A percentile compares a stretch with the other conserved stretches of the same genome.
phyloP scores from a whole-genome alignment of 2,329 filamentous ascomycete species.

The Coccinonectria pachysandricola region DNA sequence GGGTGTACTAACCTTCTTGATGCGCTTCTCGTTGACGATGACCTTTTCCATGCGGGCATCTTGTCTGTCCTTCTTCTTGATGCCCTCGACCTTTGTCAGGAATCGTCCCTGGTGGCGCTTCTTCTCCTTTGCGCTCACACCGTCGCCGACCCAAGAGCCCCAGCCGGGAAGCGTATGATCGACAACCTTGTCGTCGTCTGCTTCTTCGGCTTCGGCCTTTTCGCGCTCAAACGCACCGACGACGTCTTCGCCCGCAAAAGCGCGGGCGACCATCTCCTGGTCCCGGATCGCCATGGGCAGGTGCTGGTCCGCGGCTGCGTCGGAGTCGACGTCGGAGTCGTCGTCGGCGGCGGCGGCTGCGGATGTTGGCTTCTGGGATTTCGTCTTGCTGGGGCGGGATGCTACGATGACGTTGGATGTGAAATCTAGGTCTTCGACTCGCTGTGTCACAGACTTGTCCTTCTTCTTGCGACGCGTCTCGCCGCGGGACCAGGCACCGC shows the following conservation, averaged over 20 bases:
- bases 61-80: conserved; percentile 66
- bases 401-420: conserved; percentile 25
- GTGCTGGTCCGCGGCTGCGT: conserved; percentile 38
- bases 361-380: conserved; percentile 12
- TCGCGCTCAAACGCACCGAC: conserved; percentile 70
- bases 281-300: conserved; percentile 49
- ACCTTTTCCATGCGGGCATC: conserved; percentile 76
- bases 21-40: conserved; percentile 83
- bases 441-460: conserved; percentile 22
- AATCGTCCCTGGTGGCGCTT: conserved; percentile 53
- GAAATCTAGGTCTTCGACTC: conserved; percentile 31
- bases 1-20: conserved; percentile 60
- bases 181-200: conserved; percentile 73
- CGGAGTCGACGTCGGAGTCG: conserved; percentile 24
- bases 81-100: conserved; percentile 57
- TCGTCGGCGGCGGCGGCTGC: conserved; percentile 11
- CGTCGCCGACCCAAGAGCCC: conserved; percentile 85
- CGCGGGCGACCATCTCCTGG: conserved; percentile 62
- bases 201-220: conserved; percentile 59
- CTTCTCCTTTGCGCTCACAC: conserved; percentile 61
- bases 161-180: conserved; percentile 87
- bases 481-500: conserved; percentile 33
- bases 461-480: conserved; percentile 30
- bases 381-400: conserved; percentile 20
- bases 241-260: conserved; percentile 84